Percentiles rank a stretch among this genome's conserved stretches.
Conservation (phyloP, 176 grass and related monocot genomes). For the Aegilops speltoides region DNA sequence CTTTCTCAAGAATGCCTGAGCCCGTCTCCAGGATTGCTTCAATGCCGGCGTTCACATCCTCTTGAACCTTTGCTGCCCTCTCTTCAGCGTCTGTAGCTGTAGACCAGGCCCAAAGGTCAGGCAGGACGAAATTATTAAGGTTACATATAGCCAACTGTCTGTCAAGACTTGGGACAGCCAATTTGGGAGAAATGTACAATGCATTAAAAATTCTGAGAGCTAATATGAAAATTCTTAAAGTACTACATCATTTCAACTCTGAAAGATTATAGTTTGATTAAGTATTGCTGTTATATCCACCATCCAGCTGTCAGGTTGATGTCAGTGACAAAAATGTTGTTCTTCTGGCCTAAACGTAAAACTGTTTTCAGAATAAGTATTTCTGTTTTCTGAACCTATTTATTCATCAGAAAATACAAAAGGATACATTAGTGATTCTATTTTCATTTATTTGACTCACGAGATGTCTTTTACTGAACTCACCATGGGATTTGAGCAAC, state of each 20-base stretch:
- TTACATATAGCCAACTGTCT: constrained; percentile 8
- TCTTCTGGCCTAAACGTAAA: neutral
- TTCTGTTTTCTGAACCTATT: neutral
- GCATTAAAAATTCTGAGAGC: constrained; percentile 19
- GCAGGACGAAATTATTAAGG: constrained; percentile 18
- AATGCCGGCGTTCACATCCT: constrained; percentile 36
- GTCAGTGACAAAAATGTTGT: neutral
- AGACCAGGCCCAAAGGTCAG: constrained; percentile 12
- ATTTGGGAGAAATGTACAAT: constrained; percentile 20
- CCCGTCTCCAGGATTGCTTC: constrained; percentile 38
- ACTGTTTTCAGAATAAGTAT: neutral
- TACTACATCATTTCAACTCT: constrained; percentile 12
- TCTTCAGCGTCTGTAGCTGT: constrained; percentile 34
- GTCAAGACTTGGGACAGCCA: neutral
- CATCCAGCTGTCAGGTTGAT: neutral
- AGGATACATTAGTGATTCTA: neutral
- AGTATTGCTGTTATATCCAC: neutral
- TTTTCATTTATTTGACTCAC: constrained; percentile 5
- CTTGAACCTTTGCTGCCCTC: constrained; percentile 26
- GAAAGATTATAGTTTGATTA: constrained; percentile 7
- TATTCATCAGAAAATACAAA: no score
- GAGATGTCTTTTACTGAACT: neutral
- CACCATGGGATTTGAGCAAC: neutral
- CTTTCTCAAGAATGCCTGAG: constrained; percentile 30
- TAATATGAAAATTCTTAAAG: neutral